Base-by-base conservation (phyloP, 768 basidiomycete genomes). In the Suillus decipiens region DNA sequence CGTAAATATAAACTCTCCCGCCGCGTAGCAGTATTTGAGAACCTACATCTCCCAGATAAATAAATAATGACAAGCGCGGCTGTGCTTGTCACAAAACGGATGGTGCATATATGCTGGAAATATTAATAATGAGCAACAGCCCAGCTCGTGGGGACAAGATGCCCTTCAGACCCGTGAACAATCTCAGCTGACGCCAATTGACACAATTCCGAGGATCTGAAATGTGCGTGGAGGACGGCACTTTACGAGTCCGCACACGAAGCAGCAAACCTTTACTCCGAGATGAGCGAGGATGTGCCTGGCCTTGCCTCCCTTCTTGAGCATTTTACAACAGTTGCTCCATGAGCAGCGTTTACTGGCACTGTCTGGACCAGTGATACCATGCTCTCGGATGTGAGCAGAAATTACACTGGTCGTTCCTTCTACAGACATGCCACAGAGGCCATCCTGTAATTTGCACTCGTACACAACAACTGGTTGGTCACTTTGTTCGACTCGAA, bases 241-340 rank as follows among this genome's bases (percentile, higher is more conserved):
- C 22, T 55, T 55, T 14, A 55, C 34, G 8, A 55, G 36, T 55
- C 36, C 22, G 22, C 54, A 55, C 14, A 24, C 22, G 5, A 61
- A 62, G 37, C 64, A 64, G 7, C 33, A 28, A 5, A 53, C 42
- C 5, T 48, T 59, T 3, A 62, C 48, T 19, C 37, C 33, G 1
- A 64, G 39, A 34, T 64, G 64, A 19, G 64, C 53, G 47, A 62
- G 50, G 15, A 64, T 42, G 12, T 64, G 64, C 14, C 64, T 55
- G 24, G 56, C 31, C 36, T 62, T 59, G 47, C 56, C 62, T 11
- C 47, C 48, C 8, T 22, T 36, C 36, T 59, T 53, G 28, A 55
- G 39, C 10, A 41, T 43, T 3, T 62, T 45, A 7, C 22, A 17
- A 36, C 61, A 64, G 28, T 10, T 36, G 9, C 24, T 34, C 61